Conservation (phyloP, 176 grass and related monocot genomes). For the Bolboschoenus planiculmis region DNA sequence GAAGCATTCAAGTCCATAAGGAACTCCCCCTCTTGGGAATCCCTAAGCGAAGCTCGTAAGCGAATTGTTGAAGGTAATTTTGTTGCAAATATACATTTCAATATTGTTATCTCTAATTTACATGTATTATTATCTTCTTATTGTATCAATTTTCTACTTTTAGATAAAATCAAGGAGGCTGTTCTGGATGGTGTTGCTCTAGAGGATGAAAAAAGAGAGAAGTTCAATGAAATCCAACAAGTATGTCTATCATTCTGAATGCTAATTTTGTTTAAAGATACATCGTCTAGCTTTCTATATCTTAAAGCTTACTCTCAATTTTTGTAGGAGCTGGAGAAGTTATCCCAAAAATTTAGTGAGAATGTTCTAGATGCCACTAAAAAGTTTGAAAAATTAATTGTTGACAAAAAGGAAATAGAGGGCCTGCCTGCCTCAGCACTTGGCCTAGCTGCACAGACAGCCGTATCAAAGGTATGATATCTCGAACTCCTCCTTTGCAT, state of each 20-base stretch:
- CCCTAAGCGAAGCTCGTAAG: slow-evolving; percentile 66
- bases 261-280: not conserved
- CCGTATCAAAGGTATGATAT: slow-evolving; percentile 53
- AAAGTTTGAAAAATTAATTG: slow-evolving; percentile 85
- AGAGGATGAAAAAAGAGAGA: slow-evolving; percentile 70
- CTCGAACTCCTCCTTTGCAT: not conserved
- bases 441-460: slow-evolving; percentile 80
- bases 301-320: not conserved
- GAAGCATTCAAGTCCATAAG: slow-evolving; percentile 78
- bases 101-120: not conserved
- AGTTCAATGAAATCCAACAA: slow-evolving; percentile 89
- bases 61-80: slow-evolving; percentile 73
- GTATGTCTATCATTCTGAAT: slow-evolving; percentile 22
- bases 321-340: slow-evolving; percentile 88
- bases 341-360: slow-evolving; percentile 87
- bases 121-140: not conserved
- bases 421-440: slow-evolving; percentile 75
- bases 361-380: slow-evolving; percentile 96
- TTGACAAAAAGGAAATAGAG: slow-evolving; percentile 81
- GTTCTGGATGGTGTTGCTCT: slow-evolving; percentile 87
- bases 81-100: not conserved
- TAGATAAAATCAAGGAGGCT: slow-evolving; percentile 90
- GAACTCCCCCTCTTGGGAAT: slow-evolving; percentile 61
- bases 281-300: not conserved
- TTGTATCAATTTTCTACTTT: not conserved